A percentile compares a stretch with the other conserved stretches of the same genome.
Evolutionary conservation across 192 early-diverging fungal species (phyloP).

Genomic region (Obelidium mucronatum): DNA sequence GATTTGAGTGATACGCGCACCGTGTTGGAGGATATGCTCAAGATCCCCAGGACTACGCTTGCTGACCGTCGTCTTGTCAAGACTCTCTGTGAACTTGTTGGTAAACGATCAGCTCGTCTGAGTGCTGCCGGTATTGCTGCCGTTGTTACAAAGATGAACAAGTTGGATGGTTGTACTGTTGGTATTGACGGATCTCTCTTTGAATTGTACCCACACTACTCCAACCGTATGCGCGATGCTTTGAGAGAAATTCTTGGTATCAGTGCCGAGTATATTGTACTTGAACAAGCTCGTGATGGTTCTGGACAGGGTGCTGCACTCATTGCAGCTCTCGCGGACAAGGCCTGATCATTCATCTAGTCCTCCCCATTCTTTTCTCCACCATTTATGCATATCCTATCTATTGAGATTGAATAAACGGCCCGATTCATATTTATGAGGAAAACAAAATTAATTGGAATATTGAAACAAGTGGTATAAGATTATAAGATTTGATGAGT

Average conservation of each 20-base stretch:
- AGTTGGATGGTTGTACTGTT: conserved; percentile 68
- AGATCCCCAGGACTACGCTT: conserved; percentile 62
- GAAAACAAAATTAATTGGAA: not conserved
- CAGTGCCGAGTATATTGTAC: conserved; percentile 58
- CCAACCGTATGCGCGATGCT: conserved; percentile 76
- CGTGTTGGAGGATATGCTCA: conserved; percentile 73
- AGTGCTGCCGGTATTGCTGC: conserved; percentile 68
- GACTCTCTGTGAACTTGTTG: conserved; percentile 77
- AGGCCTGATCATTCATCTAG: not conserved
- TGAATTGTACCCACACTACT: conserved; percentile 89
- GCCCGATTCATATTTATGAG: not conserved
- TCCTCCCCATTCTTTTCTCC: too few species aligned
- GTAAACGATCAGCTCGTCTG: conserved; percentile 82
- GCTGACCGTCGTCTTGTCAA: conserved; percentile 77
- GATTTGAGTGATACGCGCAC: conserved; percentile 66
- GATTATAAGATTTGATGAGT: too few species aligned
- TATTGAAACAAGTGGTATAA: too few species aligned
- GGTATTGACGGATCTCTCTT: conserved; percentile 93
- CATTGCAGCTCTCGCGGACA: conserved; percentile 53
- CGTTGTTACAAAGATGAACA: conserved; percentile 68
- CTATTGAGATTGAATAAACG: too few species aligned
- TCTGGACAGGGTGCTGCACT: conserved; percentile 70
- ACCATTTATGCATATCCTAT: too few species aligned
- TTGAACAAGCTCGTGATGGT: conserved; percentile 81
- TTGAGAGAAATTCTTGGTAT: conserved; percentile 78